Evolutionary conservation across 116 monocot genomes (phyloP), one percentile per base, ranked within the genome.

Genomic region (Dioscorea cayenensis): DNA sequence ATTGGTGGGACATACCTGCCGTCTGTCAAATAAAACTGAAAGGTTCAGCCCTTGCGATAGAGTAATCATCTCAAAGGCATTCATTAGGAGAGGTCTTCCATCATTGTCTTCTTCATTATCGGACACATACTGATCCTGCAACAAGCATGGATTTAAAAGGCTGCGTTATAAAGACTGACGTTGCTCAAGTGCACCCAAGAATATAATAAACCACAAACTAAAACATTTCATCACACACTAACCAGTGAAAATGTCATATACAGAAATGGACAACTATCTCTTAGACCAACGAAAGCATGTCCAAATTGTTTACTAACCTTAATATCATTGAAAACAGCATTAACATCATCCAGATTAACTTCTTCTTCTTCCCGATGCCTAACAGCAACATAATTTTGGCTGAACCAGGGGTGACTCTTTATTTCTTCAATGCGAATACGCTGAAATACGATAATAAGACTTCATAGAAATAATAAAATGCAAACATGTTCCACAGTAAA

Each of bases 1-100:
- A 52, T 14, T 51, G 28, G 25, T 22, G 28, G 28, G 20, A 51
- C 25, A 23, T 86, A 92, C 95, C 90, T 90, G 87, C 74, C 84
- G 81, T 59, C 92, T 87, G 60, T 96, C 92, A 88, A 96, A 96
- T 48, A 96, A 67, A 61, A 87, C 73, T 36, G 92, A 87, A 48
- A 96, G 87, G 68, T 96, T 85, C 68, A 96, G 69, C 14, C 96
- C 96, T 73, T 92, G 87, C 21, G 96, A 92, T 17, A 96, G 82
- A 49, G 85, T 84, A 63, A 96, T 92, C 77, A 96, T 76, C 63
- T 96, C 96, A 83, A 96, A 96, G 58, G 96, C 96, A 85, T 96
- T 96, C 48, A 96, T 84, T 75, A 71, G 70, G 11, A 96, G 66
- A 64, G 96, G 96, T 35, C 81, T 80, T 63, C 28, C 32, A 28